Evolutionary conservation across 192 early-diverging fungal genomes (phyloP).

Genomic region (Backusella morwellensis): DNA sequence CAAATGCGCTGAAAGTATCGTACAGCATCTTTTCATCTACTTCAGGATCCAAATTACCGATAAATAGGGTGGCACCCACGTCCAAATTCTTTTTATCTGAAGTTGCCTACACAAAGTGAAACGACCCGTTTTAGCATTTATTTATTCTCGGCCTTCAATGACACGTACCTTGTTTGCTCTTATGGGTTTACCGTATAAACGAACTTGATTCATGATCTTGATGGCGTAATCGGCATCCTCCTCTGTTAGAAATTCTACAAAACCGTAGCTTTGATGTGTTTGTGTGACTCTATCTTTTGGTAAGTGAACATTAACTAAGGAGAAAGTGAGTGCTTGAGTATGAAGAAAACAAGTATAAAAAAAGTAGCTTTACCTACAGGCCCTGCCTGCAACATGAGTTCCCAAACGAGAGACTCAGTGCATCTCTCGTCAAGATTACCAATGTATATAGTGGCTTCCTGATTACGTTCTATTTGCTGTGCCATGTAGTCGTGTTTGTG

Average conservation of each 20-base stretch:
- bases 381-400: constrained; percentile 97
- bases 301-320: constrained; percentile 85
- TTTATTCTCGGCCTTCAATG: not conserved
- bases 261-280: constrained; percentile 92
- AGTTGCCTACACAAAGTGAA: constrained; percentile 49
- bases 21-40: constrained; percentile 89
- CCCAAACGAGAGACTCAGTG: constrained; percentile 94
- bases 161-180: constrained; percentile 82
- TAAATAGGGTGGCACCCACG: constrained; percentile 94
- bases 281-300: constrained; percentile 98
- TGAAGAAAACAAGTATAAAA: not conserved
- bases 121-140: not conserved
- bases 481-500: constrained; percentile 38
- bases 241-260: constrained; percentile 90
- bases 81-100: constrained; percentile 83
- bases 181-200: constrained; percentile 92
- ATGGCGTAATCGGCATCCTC: constrained; percentile 97
- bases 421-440: constrained; percentile 96
- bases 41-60: constrained; percentile 93
- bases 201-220: constrained; percentile 96
- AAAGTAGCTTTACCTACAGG: constrained; percentile 66
- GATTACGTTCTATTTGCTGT: constrained; percentile 83
- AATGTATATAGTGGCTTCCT: constrained; percentile 96
- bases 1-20: constrained; percentile 96
- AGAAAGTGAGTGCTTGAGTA: not conserved